Evolutionary conservation across 371 early-diverging fungal genomes (phyloP).

Genomic region (Syncephalastrum contaminatum): DNA sequence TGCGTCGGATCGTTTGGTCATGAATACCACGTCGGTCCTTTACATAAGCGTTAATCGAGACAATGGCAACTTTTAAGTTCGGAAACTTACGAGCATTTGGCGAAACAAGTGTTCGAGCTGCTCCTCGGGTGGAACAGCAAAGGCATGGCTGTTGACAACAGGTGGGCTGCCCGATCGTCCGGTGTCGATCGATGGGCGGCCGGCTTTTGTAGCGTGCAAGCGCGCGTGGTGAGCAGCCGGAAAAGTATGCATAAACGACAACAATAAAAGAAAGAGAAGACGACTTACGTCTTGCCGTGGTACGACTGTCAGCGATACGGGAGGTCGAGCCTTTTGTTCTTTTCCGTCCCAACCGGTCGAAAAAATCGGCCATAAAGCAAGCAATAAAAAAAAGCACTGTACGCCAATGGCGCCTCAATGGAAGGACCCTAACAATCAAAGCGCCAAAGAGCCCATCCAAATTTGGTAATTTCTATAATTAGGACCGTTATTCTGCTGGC

Average conservation of each 20-base stretch:
- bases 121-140: slow-evolving; percentile 32
- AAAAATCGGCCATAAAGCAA: slow-evolving; percentile 14
- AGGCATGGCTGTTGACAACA: not conserved
- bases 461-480: too few relatives aligned
- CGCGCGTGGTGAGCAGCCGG: too few relatives aligned
- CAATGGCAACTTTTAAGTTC: not conserved
- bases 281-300: too few relatives aligned
- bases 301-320: not conserved
- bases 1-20: slow-evolving; percentile 25
- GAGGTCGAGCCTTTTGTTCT: slow-evolving; percentile 6
- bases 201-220: not conserved
- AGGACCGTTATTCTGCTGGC: too few relatives aligned
- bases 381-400: slow-evolving; percentile 7
- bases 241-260: too few relatives aligned
- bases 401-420: not conserved
- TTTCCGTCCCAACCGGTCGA: slow-evolving; percentile 11
- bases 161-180: slow-evolving; percentile 8
- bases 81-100: slow-evolving; percentile 43
- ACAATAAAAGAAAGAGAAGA: too few relatives aligned
- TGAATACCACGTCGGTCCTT: slow-evolving; percentile 34
- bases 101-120: slow-evolving; percentile 42
- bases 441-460: too few relatives aligned
- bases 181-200: slow-evolving; percentile 19
- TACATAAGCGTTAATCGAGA: not conserved
- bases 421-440: too few relatives aligned